A percentile compares a stretch with the other conserved stretches of the same genome.
Conservation (phyloP, 805 yeast species). For the Candida taoyuanica region DNA sequence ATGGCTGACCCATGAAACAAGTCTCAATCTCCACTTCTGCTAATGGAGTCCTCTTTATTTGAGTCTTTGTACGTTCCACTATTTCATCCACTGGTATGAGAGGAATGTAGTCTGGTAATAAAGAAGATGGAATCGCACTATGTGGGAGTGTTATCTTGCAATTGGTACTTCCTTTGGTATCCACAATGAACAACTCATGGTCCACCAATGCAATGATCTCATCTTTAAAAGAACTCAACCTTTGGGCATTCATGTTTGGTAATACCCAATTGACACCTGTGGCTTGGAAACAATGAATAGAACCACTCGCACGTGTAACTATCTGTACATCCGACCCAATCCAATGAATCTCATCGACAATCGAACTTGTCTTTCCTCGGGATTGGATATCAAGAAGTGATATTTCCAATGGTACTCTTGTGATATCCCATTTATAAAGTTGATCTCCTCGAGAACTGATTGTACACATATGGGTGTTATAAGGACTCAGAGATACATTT, state of each 20-base stretch:
- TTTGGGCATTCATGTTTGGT: slow-evolving; percentile 19
- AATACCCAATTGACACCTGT: slow-evolving; percentile 22
- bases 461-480: slow-evolving; percentile 52
- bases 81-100: slow-evolving; percentile 16
- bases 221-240: slow-evolving; percentile 6
- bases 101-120: slow-evolving; percentile 25
- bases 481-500: slow-evolving; percentile 54
- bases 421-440: slow-evolving; percentile 59
- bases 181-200: slow-evolving; percentile 20
- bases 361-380: slow-evolving; percentile 60
- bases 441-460: slow-evolving; percentile 56
- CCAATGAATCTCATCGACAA: slow-evolving; percentile 51
- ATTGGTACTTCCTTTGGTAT: slow-evolving; percentile 22
- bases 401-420: slow-evolving; percentile 45
- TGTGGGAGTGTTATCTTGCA: slow-evolving; percentile 40
- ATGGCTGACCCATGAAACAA: slow-evolving; percentile 27
- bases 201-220: slow-evolving; percentile 13
- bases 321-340: slow-evolving; percentile 42
- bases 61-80: slow-evolving; percentile 20
- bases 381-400: slow-evolving; percentile 51
- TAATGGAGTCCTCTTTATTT: slow-evolving; percentile 28
- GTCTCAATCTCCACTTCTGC: slow-evolving; percentile 56
- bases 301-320: slow-evolving; percentile 50
- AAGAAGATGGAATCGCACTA: slow-evolving; percentile 24
- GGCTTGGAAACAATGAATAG: slow-evolving; percentile 55